These are phyloP conservation scores for Epichloe sibirici DNA, from an alignment of 2,329 filamentous ascomycete genomes.

Conservation along the genomic window DNA sequence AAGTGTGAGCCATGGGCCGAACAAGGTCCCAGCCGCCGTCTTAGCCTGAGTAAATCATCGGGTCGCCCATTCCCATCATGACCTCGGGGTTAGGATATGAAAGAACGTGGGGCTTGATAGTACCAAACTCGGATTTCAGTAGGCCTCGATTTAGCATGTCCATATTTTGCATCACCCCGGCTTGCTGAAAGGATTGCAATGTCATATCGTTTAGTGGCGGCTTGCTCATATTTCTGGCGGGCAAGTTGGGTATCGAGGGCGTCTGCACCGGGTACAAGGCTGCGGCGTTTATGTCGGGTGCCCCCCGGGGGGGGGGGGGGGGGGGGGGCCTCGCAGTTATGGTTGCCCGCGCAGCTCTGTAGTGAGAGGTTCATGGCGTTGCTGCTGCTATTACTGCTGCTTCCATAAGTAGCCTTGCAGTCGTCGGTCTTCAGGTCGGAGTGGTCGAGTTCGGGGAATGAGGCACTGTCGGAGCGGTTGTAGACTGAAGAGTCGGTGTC, in stretches of 20 bases:
- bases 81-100: conserved; percentile 39
- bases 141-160: conserved; percentile 37
- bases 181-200: conserved; percentile 31
- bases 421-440: conserved; percentile 47
- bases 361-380: conserved; percentile 36
- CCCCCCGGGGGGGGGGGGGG: no score
- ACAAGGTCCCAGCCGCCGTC: no score
- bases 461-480: conserved; percentile 28
- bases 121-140: conserved; percentile 39
- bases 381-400: conserved; percentile 15
- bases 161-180: conserved; percentile 26
- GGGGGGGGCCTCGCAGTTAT: conserved; percentile 24
- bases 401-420: conserved; percentile 33
- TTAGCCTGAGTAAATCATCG: conserved; percentile 45
- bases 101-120: conserved; percentile 43
- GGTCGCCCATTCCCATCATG: conserved; percentile 45
- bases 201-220: conserved; percentile 15
- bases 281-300: conserved; percentile 20
- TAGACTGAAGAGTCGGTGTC: no score
- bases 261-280: conserved; percentile 24
- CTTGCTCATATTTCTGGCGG: conserved; percentile 19
- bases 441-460: conserved; percentile 42
- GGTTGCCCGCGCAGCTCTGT: conserved; percentile 33
- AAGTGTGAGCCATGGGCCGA: no score
- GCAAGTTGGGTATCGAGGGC: conserved; percentile 21